A percentile compares a stretch with the other conserved stretches of the same genome.
These are phyloP conservation scores for Royoungia palumana DNA, from an alignment of 768 basidiomycete species.

Conservation along the genomic window DNA sequence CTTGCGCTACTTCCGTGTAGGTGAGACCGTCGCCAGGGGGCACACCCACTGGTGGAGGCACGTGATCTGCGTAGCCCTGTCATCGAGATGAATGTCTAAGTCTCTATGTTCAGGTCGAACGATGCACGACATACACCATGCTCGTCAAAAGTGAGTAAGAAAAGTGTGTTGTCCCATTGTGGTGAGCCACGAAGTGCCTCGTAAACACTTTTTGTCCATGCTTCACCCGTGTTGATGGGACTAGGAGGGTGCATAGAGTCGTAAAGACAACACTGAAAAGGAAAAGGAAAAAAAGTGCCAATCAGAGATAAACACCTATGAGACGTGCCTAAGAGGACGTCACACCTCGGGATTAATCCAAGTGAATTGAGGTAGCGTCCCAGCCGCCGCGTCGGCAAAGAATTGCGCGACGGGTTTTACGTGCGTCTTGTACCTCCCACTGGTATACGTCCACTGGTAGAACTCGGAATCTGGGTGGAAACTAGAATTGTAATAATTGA, in stretches of 20 bases:
- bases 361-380: conserved; percentile 24
- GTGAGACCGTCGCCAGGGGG: conserved; percentile 23
- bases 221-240: conserved; percentile 25
- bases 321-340: too few relatives aligned
- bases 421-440: conserved; percentile 14
- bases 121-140: conserved; percentile 16
- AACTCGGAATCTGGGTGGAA: conserved; percentile 25
- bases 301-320: too few relatives aligned
- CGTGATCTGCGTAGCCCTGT: conserved; percentile 26
- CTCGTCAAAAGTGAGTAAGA: conserved; percentile 25
- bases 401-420: conserved; percentile 16
- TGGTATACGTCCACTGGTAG: conserved; percentile 18
- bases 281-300: too few relatives aligned
- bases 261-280: conserved; percentile 19
- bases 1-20: conserved; percentile 20
- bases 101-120: neutral
- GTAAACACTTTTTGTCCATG: conserved; percentile 22
- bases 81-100: neutral
- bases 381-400: conserved; percentile 21
- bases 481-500: conserved; percentile 27
- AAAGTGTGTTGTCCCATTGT: conserved; percentile 20
- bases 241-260: conserved; percentile 28
- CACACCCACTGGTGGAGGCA: conserved; percentile 20
- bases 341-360: conserved; percentile 27
- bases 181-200: conserved; percentile 25